These are phyloP conservation scores for Coprinopsis sp. DNA, from an alignment of 768 basidiomycete species.

Conservation along the genomic window DNA sequence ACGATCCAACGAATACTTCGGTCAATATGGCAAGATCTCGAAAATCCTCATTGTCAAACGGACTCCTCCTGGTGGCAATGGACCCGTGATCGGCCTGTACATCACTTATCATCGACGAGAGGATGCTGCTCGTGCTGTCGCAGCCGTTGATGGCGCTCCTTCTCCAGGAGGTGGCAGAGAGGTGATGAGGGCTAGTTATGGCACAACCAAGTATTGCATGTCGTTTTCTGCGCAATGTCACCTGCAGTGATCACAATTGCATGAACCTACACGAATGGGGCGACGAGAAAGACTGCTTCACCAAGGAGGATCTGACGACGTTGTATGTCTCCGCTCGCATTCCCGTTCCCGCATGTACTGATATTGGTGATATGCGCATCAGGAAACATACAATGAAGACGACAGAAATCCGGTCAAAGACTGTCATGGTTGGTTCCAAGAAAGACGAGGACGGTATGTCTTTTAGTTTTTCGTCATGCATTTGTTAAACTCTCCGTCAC, in stretches of 20 bases:
- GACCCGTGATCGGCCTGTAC: constrained; percentile 85
- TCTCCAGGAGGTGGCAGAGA: constrained; percentile 89
- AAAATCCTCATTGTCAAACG: constrained; percentile 94
- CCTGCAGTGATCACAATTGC: constrained; percentile 85
- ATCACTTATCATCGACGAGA: constrained; percentile 93
- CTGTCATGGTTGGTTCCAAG: constrained; percentile 46
- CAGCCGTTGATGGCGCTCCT: constrained; percentile 86
- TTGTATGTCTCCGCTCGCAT: constrained; percentile 44
- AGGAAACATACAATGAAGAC: constrained; percentile 95
- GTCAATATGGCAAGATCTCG: constrained; percentile 96
- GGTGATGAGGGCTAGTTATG: constrained; percentile 89
- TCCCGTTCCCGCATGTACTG: no score
- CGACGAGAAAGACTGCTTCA: constrained; percentile 96
- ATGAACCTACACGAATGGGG: constrained; percentile 98
- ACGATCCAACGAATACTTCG: constrained; percentile 94
- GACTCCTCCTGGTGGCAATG: constrained; percentile 65
- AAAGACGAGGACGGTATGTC: constrained; percentile 55
- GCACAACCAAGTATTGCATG: constrained; percentile 98
- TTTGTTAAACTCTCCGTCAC: constrained; percentile 8
- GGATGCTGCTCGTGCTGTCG: constrained; percentile 90
- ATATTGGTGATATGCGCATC: no score
- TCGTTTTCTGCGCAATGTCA: constrained; percentile 80
- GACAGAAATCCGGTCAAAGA: constrained; percentile 64
- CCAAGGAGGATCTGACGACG: constrained; percentile 92
- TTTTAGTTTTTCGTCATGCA: constrained; percentile 7